phyloP scores from a whole-genome alignment of 2,329 filamentous ascomycete genomes.

The Trichoderma brevicompactum region DNA sequence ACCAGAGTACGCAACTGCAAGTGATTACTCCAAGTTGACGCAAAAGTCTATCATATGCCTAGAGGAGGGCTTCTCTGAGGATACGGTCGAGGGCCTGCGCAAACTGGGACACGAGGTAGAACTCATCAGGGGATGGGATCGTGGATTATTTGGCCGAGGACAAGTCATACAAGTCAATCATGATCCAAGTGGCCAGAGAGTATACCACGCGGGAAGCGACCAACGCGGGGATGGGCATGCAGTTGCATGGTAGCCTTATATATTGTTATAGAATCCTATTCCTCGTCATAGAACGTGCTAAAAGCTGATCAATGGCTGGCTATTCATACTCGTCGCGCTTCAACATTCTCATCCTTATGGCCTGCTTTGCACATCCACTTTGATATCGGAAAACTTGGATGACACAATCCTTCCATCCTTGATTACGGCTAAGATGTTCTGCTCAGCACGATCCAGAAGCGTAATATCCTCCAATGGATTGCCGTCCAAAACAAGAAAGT shows the following conservation, averaged over 20 bases:
- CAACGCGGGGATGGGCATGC: slow-evolving; percentile 19
- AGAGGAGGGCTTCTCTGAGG: slow-evolving; percentile 17
- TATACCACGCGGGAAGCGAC: slow-evolving; percentile 19
- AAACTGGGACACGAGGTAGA: slow-evolving; percentile 23
- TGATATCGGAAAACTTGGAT: neutral
- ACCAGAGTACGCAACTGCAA: slow-evolving; percentile 12
- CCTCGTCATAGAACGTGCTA: too few relatives aligned
- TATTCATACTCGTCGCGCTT: neutral
- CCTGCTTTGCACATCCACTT: neutral
- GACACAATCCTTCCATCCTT: slow-evolving; percentile 51
- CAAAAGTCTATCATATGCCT: slow-evolving; percentile 3
- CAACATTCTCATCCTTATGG: neutral
- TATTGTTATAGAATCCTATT: neutral
- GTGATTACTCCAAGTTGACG: slow-evolving; percentile 16
- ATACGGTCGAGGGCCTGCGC: slow-evolving; percentile 1
- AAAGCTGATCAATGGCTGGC: neutral
- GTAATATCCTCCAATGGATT: slow-evolving; percentile 5
- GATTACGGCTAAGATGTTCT: slow-evolving; percentile 54
- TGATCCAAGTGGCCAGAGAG: slow-evolving; percentile 10
- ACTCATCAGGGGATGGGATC: slow-evolving; percentile 13
- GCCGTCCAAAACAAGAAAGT: slow-evolving; percentile 44
- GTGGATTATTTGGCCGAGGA: slow-evolving; percentile 19
- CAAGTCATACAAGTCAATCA: slow-evolving; percentile 10
- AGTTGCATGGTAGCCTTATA: slow-evolving; percentile 6
- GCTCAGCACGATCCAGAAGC: slow-evolving; percentile 42